Base-by-base conservation (phyloP, 1,139 yeast genomes). In the Candida sp. region DNA sequence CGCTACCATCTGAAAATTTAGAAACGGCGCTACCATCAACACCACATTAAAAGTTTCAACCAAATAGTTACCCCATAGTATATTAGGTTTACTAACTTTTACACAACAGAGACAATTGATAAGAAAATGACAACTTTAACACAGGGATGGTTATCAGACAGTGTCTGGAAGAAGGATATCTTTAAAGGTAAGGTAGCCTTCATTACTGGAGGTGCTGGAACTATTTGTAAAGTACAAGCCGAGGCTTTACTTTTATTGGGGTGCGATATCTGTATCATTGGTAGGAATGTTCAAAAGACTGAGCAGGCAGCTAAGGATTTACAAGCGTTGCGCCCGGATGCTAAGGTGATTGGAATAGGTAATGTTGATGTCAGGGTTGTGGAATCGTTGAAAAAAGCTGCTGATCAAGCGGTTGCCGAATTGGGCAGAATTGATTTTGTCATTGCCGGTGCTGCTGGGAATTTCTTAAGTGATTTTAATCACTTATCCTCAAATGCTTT, bases 401-500 rank as follows among this genome's bases (percentile, higher is more conserved):
- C 80, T 1, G 76, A 75, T 11, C 57, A 60, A 38, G 82, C 97
- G 0, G 87, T 89, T 19, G 56, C 63, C 9, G 74, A 75, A 52
- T 75, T 88, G 48, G 96, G 95, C 5, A 67, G 76, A 48, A 84
- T 87, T 49, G 97, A 91, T 63, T 86, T 64, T 58, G 95, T 90
- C 36, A 84, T 91, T 63, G 91, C 95, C 35, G 98, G 97, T 19
- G 97, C 98, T 2, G 97, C 97, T 4, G 97, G 98, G 5, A 90
- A 90, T 70, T 91, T 90, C 57, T 64, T 91, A 50, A 72, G 90
- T 30, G 95, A 88, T 60, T 81, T 90, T 63, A 82, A 83, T 56
- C 84, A 82, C 54, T 68, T 90, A 50, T 84, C 95, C 2, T 63
- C 90, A 33, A 88, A 88, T 57, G 97, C 96, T 2, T 91, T 91